Conservation (phyloP, 2,329 filamentous ascomycete genomes). For the Claviceps sp. region DNA sequence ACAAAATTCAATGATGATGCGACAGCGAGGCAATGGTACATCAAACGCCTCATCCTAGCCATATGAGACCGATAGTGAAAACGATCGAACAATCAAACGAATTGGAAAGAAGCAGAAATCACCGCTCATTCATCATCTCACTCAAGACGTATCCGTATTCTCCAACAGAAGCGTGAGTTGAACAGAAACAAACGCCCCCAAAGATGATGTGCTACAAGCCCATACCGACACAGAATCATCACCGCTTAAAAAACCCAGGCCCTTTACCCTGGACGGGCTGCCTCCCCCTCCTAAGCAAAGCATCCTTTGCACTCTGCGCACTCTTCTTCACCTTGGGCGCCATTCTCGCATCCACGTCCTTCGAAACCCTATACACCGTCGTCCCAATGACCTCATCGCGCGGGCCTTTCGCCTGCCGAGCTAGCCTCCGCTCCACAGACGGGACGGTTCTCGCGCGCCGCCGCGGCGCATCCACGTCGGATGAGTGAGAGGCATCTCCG, state of each 20-base stretch:
- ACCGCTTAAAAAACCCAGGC: constrained; percentile 28
- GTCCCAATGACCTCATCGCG: constrained; percentile 36
- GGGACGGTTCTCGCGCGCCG: constrained; percentile 31
- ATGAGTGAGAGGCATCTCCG: constrained; percentile 27
- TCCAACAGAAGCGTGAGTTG: neutral
- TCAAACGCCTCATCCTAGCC: neutral
- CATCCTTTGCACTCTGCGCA: constrained; percentile 27
- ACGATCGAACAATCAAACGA: too few relatives aligned
- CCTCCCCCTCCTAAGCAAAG: constrained; percentile 32
- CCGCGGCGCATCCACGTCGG: constrained; percentile 20
- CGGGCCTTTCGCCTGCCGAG: constrained; percentile 24
- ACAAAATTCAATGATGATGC: too few relatives aligned
- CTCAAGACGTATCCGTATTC: neutral
- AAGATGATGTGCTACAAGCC: neutral
- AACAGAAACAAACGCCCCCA: neutral
- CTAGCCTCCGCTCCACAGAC: constrained; percentile 23
- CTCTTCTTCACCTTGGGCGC: constrained; percentile 34
- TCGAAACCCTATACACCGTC: constrained; percentile 39
- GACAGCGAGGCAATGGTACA: neutral
- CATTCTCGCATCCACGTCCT: constrained; percentile 30
- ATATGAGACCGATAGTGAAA: neutral
- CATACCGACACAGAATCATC: neutral
- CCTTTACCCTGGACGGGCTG: constrained; percentile 19
- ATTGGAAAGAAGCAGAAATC: neutral
- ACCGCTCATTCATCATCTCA: neutral